Percentiles rank a stretch among this genome's conserved stretches.
Conservation (phyloP, 371 early-diverging fungal species). For the Haplosporangium sp. region DNA sequence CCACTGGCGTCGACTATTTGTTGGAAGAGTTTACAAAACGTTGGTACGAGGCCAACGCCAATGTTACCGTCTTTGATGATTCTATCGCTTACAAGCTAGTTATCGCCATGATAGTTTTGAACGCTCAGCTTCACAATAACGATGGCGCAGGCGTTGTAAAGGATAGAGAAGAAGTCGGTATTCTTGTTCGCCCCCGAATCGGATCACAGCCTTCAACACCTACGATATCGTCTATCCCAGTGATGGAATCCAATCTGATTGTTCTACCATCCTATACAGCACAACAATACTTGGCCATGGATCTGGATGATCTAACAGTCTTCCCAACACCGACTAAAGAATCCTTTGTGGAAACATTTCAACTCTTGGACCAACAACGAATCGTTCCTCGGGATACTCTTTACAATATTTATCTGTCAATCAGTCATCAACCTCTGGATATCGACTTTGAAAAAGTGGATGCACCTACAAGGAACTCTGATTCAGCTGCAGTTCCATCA, state of each 20-base stretch:
- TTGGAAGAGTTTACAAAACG: slow-evolving; percentile 83
- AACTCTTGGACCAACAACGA: slow-evolving; percentile 49
- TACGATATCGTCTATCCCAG: slow-evolving; percentile 42
- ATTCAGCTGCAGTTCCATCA: slow-evolving; percentile 1
- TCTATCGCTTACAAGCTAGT: slow-evolving; percentile 81
- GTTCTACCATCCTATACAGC: slow-evolving; percentile 11
- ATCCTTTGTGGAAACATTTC: slow-evolving; percentile 49
- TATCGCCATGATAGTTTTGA: slow-evolving; percentile 87
- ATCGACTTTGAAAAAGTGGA: slow-evolving; percentile 34
- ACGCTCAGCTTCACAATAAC: slow-evolving; percentile 88
- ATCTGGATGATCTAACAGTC: slow-evolving; percentile 35
- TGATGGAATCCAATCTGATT: slow-evolving; percentile 31
- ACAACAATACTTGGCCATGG: slow-evolving; percentile 33
- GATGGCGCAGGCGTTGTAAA: slow-evolving; percentile 59
- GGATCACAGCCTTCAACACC: slow-evolving; percentile 51
- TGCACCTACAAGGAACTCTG: slow-evolving; percentile 1
- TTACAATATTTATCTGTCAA: slow-evolving; percentile 36
- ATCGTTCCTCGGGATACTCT: slow-evolving; percentile 45
- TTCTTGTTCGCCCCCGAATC: slow-evolving; percentile 42
- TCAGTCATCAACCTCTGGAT: slow-evolving; percentile 46
- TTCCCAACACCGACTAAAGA: slow-evolving; percentile 46
- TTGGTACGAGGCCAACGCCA: slow-evolving; percentile 77
- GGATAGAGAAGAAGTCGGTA: slow-evolving; percentile 48
- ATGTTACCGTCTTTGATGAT: slow-evolving; percentile 69
- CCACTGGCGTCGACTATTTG: slow-evolving; percentile 78